Percentiles rank a stretch among this genome's conserved stretches.
These are phyloP conservation scores for Exophiala spinifera DNA, from an alignment of 2,329 filamentous ascomycete genomes.

Conservation along the genomic window DNA sequence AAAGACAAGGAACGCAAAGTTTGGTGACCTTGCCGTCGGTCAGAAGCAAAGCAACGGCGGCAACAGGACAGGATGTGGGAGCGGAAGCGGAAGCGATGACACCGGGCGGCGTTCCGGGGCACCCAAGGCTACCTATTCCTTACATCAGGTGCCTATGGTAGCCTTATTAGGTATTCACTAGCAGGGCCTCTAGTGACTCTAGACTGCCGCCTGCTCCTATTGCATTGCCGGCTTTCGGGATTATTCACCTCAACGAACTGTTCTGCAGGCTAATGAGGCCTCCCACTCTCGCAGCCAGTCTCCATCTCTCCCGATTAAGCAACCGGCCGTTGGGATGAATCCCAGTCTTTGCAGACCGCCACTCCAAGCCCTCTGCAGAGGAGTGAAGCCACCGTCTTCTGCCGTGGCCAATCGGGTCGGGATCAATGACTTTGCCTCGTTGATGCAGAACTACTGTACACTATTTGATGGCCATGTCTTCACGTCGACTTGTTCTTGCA, in stretches of 20 bases:
- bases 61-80: not conserved
- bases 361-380: constrained; percentile 9
- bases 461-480: not conserved
- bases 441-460: not conserved
- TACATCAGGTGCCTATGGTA: no score
- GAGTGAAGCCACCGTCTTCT: not conserved
- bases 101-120: not conserved
- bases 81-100: constrained; percentile 8
- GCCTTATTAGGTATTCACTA: no score
- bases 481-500: not conserved
- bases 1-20: not conserved
- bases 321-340: not conserved
- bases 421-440: constrained; percentile 2
- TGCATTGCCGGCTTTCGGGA: no score
- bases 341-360: constrained; percentile 22
- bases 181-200: no score
- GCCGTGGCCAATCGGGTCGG: constrained; percentile 13
- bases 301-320: no score
- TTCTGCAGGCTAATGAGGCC: no score
- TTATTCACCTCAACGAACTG: no score
- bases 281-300: no score
- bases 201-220: no score
- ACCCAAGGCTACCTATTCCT: no score
- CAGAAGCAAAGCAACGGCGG: not conserved
- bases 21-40: not conserved